A percentile compares a stretch with the other conserved stretches of the same genome.
Evolutionary conservation across 768 basidiomycete genomes (phyloP).

Genomic region (Russula earlei): DNA sequence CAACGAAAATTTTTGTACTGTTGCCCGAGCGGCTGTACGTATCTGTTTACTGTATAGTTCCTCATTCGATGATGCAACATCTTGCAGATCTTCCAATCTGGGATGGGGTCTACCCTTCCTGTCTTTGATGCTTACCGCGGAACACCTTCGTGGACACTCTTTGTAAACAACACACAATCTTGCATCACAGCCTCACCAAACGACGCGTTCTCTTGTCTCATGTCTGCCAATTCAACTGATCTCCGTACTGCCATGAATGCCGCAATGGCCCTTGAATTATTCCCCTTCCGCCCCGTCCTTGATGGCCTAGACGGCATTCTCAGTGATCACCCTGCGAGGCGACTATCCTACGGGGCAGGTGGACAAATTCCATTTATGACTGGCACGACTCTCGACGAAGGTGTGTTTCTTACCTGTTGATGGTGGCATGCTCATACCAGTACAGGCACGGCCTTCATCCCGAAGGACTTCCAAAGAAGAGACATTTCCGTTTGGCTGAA

Average conservation of each 20-base stretch:
- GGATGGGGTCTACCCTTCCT: constrained; percentile 27
- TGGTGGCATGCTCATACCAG: neutral
- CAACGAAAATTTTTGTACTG: constrained; percentile 22
- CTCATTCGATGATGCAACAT: neutral
- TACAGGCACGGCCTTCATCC: constrained; percentile 31
- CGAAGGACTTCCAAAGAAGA: constrained; percentile 16
- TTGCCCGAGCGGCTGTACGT: constrained; percentile 23
- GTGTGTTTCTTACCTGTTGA: constrained; percentile 21
- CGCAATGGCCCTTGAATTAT: constrained; percentile 23
- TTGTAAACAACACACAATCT: constrained; percentile 30
- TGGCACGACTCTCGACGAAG: constrained; percentile 39
- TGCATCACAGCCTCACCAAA: constrained; percentile 25
- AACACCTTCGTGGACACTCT: constrained; percentile 31
- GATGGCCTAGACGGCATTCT: constrained; percentile 35
- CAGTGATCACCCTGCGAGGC: constrained; percentile 32
- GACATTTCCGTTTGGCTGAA: constrained; percentile 2
- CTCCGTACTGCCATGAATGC: constrained; percentile 18
- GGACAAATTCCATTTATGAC: constrained; percentile 36
- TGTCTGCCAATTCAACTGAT: constrained; percentile 17
- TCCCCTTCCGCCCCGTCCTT: constrained; percentile 32
- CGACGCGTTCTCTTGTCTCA: constrained; percentile 31
- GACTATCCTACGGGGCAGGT: constrained; percentile 28
- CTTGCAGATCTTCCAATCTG: constrained; percentile 37
- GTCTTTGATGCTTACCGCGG: constrained; percentile 27
- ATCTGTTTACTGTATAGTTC: neutral